Percentiles rank a stretch among this genome's conserved stretches.
phyloP scores from a whole-genome alignment of 306 rosid genomes.

The Acacia confusa region DNA sequence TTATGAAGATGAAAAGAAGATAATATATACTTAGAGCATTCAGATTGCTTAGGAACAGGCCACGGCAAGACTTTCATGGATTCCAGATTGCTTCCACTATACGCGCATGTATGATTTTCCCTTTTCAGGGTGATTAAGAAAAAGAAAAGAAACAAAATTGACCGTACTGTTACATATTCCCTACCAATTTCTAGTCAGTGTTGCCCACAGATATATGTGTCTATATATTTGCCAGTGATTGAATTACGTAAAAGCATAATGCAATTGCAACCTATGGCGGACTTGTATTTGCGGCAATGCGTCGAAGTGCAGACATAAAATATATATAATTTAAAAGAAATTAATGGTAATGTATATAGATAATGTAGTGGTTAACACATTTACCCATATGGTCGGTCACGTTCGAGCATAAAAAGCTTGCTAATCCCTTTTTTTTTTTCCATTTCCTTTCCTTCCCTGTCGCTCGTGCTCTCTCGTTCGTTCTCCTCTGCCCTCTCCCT shows the following conservation, averaged over 20 bases:
- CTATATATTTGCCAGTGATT: slow-evolving; percentile 17
- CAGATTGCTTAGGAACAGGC: not conserved
- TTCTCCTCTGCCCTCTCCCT: too few species aligned
- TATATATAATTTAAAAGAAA: too few species aligned
- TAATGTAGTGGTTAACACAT: too few species aligned
- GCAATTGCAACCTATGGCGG: not conserved
- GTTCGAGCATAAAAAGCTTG: too few species aligned
- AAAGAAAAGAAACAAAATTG: slow-evolving; percentile 1
- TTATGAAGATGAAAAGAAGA: slow-evolving; percentile 25
- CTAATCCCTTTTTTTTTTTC: too few species aligned
- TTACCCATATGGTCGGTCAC: too few species aligned
- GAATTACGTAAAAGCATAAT: slow-evolving; percentile 14
- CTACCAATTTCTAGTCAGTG: slow-evolving; percentile 16
- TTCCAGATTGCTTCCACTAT: not conserved
- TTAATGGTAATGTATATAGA: too few species aligned
- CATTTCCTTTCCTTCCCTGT: too few species aligned
- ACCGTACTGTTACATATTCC: not conserved
- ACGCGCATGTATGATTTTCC: not conserved
- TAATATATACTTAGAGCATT: not conserved
- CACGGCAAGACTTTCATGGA: not conserved
- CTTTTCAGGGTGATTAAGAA: not conserved
- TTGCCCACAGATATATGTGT: slow-evolving; percentile 2
- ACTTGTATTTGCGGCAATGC: too few species aligned
- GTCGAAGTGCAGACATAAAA: too few species aligned
- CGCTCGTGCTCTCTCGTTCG: too few species aligned